Conservation (phyloP, 164 flowering plant genomes). For the Amborella trichopoda region DNA sequence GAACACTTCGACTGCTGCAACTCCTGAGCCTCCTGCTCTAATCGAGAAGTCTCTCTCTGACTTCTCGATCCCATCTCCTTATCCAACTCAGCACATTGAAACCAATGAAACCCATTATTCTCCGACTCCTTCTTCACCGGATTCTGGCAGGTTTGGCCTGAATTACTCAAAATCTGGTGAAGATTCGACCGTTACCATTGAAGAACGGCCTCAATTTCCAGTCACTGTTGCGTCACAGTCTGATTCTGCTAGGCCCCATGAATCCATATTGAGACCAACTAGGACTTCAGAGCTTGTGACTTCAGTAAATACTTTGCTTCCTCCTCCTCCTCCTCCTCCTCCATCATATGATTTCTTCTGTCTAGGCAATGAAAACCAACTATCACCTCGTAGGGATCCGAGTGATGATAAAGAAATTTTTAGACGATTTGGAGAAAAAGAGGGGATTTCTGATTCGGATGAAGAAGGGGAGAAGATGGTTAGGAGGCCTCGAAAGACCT, state of each 20-base stretch:
- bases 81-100: conserved; percentile 48
- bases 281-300: no score
- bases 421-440: conserved; percentile 34
- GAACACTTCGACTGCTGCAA: conserved; percentile 56
- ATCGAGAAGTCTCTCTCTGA: conserved; percentile 63
- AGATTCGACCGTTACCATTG: conserved; percentile 38
- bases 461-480: conserved; percentile 40
- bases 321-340: conserved; percentile 22
- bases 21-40: conserved; percentile 57
- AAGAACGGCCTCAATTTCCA: conserved; percentile 49
- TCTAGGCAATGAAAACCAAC: conserved; percentile 43
- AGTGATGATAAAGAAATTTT: conserved; percentile 32
- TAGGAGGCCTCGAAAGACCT: conserved; percentile 19
- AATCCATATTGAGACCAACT: no score
- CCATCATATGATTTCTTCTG: conserved; percentile 90
- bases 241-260: no score
- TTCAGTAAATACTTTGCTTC: conserved; percentile 33
- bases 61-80: conserved; percentile 55
- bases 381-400: conserved; percentile 29
- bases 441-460: conserved; percentile 51
- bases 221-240: conserved; percentile 30
- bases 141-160: conserved; percentile 32
- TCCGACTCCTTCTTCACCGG: conserved; percentile 65
- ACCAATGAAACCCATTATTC: conserved; percentile 26
- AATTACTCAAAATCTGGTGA: conserved; percentile 57